phyloP scores from a whole-genome alignment of 1,139 yeast species.

The Blastobotrys apis region DNA sequence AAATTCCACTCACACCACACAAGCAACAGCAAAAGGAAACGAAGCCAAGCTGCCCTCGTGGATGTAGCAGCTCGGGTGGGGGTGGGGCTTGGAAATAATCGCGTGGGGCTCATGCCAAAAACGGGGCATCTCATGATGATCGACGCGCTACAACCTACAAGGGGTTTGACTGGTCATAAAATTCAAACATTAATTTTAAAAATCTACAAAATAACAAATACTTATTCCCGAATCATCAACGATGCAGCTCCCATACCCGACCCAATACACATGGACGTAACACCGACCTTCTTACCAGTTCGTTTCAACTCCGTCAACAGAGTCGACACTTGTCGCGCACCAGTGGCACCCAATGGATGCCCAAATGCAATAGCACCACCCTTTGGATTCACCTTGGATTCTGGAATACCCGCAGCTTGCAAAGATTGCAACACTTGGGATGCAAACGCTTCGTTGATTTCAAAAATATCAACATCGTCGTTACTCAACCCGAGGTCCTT shows the following conservation, averaged over 20 bases:
- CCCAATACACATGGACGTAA: slow-evolving; percentile 95
- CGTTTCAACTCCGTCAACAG: slow-evolving; percentile 68
- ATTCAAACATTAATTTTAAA: too few relatives aligned
- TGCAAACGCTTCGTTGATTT: slow-evolving; percentile 95
- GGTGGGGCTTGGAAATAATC: too few relatives aligned
- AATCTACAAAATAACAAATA: too few relatives aligned
- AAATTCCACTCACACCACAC: too few relatives aligned
- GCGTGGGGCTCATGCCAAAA: too few relatives aligned
- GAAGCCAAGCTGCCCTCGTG: too few relatives aligned
- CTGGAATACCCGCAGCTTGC: slow-evolving; percentile 59
- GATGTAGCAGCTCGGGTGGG: too few relatives aligned
- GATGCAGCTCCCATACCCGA: slow-evolving; percentile 99
- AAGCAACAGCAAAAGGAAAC: too few relatives aligned
- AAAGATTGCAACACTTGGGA: slow-evolving; percentile 85
- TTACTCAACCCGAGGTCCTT: slow-evolving; percentile 58
- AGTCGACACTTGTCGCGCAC: slow-evolving; percentile 92
- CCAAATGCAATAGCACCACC: slow-evolving; percentile 98
- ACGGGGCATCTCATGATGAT: too few relatives aligned
- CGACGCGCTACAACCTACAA: too few relatives aligned
- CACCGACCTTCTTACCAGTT: slow-evolving; percentile 71
- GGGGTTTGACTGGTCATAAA: too few relatives aligned
- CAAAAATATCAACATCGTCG: slow-evolving; percentile 69
- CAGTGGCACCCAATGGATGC: slow-evolving; percentile 94
- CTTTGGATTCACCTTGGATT: slow-evolving; percentile 73
- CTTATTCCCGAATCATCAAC: slow-evolving; percentile 64